Evolutionary conservation across 2,329 filamentous ascomycete species (phyloP), one percentile per base, ranked within the genome.

Genomic region (Aspergillus sp.): DNA sequence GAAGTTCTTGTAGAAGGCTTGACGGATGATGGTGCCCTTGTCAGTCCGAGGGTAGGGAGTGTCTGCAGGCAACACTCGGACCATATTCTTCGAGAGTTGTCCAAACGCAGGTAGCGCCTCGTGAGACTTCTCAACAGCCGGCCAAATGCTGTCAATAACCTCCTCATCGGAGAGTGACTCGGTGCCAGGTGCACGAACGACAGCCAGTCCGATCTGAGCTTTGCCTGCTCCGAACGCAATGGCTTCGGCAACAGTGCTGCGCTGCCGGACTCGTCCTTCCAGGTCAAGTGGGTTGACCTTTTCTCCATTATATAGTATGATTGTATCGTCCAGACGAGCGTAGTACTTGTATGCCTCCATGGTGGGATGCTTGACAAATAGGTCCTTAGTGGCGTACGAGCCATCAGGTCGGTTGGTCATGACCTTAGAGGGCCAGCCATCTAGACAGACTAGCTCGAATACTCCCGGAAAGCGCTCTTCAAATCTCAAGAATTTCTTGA

Each of bases 191-290:
- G 79, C 77, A 25, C 82, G 80, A 21, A 88, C 74, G 11, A 88
- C 74, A 10, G 87, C 65, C 10, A 86, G 65, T 1, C 85, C 86
- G 0, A 83, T 83, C 27, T 82, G 76, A 0, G 80, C 76, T 51
- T 78, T 80, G 8, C 81, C 83, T 1, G 81, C 78, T 0, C 86
- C 86, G 62, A 88, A 86, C 0, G 86, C 80, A 2, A 87, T 76
- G 0, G 82, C 82, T 60, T 88, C 86, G 15, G 80, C 75, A 0
- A 88, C 83, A 0, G 81, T 71, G 3, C 77, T 73, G 52, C 83
- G 77, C 55, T 85, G 80, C 8, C 84, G 77, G 6, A 88, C 81
- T 0, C 78, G 76, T 3, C 82, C 80, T 68, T 89, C 87, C 41
- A 82, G 77, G 0, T 76, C 73, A 5, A 83, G 71, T 0, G 81